phyloP scores from a whole-genome alignment of 2,329 filamentous ascomycete species.

The Fusarium sp. region DNA sequence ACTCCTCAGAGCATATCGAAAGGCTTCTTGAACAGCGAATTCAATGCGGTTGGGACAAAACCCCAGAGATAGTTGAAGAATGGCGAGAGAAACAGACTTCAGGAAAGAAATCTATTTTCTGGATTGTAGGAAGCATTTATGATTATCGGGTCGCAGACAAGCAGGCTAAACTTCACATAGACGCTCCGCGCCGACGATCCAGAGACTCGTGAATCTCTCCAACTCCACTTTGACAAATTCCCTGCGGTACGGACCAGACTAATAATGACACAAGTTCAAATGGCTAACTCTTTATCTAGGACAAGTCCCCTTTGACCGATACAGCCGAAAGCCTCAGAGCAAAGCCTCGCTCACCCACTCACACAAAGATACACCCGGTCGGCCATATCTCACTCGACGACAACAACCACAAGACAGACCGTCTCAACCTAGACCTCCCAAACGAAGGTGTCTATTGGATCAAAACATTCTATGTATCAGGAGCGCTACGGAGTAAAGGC shows the following conservation, averaged over 20 bases:
- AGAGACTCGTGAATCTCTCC: conserved; percentile 6
- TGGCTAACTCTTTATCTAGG: conserved; percentile 10
- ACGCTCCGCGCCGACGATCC: conserved; percentile 23
- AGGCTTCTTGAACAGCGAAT: conserved; percentile 36
- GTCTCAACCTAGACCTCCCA: conserved; percentile 40
- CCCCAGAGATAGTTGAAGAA: conserved; percentile 20
- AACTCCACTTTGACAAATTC: conserved; percentile 34
- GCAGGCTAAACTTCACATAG: conserved; percentile 14
- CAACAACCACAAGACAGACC: conserved; percentile 25
- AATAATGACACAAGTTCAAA: no score
- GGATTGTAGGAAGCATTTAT: conserved; percentile 38
- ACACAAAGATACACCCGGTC: conserved; percentile 35
- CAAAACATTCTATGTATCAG: conserved; percentile 51
- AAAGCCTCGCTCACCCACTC: conserved; percentile 29
- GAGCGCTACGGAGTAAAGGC: conserved; percentile 46
- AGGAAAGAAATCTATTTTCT: conserved; percentile 47
- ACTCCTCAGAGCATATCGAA: conserved; percentile 32
- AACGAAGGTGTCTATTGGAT: conserved; percentile 49
- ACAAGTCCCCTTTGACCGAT: conserved; percentile 31
- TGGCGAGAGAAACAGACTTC: conserved; percentile 39
- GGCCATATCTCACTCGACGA: conserved; percentile 49
- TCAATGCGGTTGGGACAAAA: conserved; percentile 44
- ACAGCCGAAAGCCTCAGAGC: conserved; percentile 37
- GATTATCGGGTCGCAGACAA: no score
- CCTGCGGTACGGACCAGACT: conserved; percentile 13